Conservation (phyloP, 2,329 filamentous ascomycete species). For the Colletotrichum theobromicola region DNA sequence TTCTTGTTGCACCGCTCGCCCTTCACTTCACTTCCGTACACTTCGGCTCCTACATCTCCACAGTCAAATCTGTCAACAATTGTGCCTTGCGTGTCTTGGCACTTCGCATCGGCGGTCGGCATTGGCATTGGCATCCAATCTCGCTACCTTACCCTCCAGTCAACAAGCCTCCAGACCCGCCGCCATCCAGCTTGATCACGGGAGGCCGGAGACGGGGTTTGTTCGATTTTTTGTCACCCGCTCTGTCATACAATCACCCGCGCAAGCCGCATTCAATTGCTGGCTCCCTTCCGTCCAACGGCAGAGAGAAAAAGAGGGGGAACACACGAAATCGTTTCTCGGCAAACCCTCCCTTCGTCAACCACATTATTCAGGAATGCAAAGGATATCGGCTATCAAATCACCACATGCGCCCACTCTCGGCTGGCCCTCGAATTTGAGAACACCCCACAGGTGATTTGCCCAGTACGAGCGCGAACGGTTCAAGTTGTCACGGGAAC, state of each 20-base stretch:
- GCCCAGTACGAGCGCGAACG: background rate
- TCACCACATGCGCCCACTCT: background rate
- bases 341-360: background rate
- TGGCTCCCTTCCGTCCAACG: background rate
- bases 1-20: background rate
- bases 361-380: background rate
- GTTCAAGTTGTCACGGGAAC: background rate
- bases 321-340: background rate
- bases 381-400: background rate
- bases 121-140: constrained; percentile 14
- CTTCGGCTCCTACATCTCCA: background rate
- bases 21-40: background rate
- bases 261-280: background rate
- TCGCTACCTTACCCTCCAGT: background rate
- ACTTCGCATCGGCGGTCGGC: background rate
- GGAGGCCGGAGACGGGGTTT: background rate
- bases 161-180: background rate
- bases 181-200: background rate
- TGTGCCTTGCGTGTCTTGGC: constrained; percentile 13
- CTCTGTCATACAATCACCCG: background rate
- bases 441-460: background rate
- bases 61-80: background rate
- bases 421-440: background rate
- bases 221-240: background rate
- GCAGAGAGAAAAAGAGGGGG: background rate